Conservation (phyloP, 139 green algal species). For the Chlamydomonas applanata region DNA sequence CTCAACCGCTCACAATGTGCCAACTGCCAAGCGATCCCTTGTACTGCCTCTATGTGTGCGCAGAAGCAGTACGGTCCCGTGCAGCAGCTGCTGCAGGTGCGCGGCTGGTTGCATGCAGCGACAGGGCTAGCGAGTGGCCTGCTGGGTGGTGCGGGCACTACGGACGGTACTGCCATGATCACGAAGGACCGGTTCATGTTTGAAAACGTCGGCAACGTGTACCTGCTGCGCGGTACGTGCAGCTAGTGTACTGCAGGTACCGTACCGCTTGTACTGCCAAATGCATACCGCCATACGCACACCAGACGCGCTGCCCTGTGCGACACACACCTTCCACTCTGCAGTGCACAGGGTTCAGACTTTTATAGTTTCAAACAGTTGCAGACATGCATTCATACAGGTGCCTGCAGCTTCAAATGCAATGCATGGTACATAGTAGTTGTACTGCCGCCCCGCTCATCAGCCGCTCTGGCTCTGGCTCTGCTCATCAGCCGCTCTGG, state of each 20-base stretch:
- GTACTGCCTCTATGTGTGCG: no score
- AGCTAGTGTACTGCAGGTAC: background rate
- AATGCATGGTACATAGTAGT: no score
- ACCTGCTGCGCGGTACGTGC: conserved; percentile 45
- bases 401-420: no score
- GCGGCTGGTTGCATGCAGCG: conserved; percentile 4
- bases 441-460: conserved; percentile 26
- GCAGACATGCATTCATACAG: no score
- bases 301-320: background rate
- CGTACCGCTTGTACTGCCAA: no score
- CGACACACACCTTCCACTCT: no score
- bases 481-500: background rate
- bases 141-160: background rate
- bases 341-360: no score
- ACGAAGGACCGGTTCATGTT: conserved; percentile 54
- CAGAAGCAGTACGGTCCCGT: conserved; percentile 58
- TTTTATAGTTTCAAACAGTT: no score
- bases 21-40: no score
- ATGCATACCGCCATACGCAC: no score
- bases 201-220: conserved; percentile 52
- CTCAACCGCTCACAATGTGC: no score
- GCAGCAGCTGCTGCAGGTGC: conserved; percentile 29
- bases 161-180: conserved; percentile 9
- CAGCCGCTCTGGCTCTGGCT: background rate
- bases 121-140: background rate